Base-by-base conservation (phyloP, 2,329 filamentous ascomycete species). In the Dothideomycetes sp. region DNA sequence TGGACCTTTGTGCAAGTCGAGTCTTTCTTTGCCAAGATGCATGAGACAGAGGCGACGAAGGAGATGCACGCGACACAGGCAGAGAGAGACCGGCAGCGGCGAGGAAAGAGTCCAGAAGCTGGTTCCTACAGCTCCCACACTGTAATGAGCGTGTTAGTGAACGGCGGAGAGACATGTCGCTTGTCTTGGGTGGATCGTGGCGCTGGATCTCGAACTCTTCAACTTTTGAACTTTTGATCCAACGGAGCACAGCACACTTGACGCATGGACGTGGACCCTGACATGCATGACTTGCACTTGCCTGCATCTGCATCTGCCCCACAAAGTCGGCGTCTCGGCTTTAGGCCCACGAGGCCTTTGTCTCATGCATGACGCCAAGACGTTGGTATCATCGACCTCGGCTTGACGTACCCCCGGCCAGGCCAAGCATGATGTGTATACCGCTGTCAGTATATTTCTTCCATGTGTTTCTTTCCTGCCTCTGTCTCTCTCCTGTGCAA, bases 311-410 rank as follows among this genome's bases (percentile, higher is more conserved):
- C n/a, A n/a, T 27, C 12, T 27, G 22, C 22, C 22, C 22, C 22
- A 12, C 22, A 27, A 27, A 27, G 22, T n/a, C n/a, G n/a, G n/a
- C n/a, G n/a, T n/a, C n/a, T n/a, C n/a, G 12, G 22, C 22, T 7
- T 7, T 7, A 27, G 22, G 7, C 22, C 12, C 22, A 27, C 12
- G 22, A 27, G 22, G 12, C 7, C 22, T 27, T 27, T 27, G 22
- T 27, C 22, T 7, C 22, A 7, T 12, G 7, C 12, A 12, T 27
- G 22, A 7, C 34, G 38, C 32, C 38, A 35, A 35, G 37, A 15
- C 24, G 2, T n/a, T n/a, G n/a, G n/a, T n/a, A n/a, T n/a, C n/a
- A 39, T 14, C 3, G 32, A 36, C 38, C 38, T 40, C 38, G 38
- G 38, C 38, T 33, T 33, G 32, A 30, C 31, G 32, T 19, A 12